Base-by-base conservation (phyloP, 2,329 filamentous ascomycete species). In the Xylaria sp. region DNA sequence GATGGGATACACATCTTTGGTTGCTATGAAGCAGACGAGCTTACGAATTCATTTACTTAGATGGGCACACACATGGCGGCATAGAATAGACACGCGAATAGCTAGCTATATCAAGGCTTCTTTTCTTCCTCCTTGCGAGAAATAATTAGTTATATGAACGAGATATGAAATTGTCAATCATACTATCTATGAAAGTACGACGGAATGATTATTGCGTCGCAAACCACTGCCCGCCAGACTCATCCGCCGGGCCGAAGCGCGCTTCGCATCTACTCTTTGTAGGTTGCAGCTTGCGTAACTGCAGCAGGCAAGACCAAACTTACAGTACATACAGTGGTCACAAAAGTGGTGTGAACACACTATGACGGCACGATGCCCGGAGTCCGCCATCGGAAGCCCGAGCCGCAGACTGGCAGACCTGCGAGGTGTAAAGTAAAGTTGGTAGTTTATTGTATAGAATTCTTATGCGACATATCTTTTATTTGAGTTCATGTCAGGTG, bases 371-470 rank as follows among this genome's bases (percentile, higher is more conserved):
- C 20, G 33, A 51, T 18, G n/a, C 5, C 56, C 62, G 62, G 66
- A 68, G 41, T 68, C 62, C 66, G 61, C 62, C 62, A 68, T 46
- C 51, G 56, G 33, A 46, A 62, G 51, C 56, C 66, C 66, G 62
- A 61, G 39, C 48, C 31, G 41, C 41, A 10, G 28, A 55, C 6
- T 33, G 25, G 33, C 15, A 31, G 55, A 31, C 9, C 18, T 39
- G 33, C 36, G 33, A 33, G 39, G 25, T 18, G 20, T 28, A 28
- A 43, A 13, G 28, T 48, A 49, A 49, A 20, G 48, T 55, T 58
- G 2, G 13, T 36, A 31, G 58, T 43, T 25, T 28, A 28, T 54
- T 55, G 52, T 28, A 28, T 28, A 20, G 36, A 3, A 13, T n/a
- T 9, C 25, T 25, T 39, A n/a, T 54, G 20, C n/a, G 39, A 54